These are phyloP conservation scores for Aeschynomene evenia DNA, from an alignment of 306 rosid species.

Conservation along the genomic window DNA sequence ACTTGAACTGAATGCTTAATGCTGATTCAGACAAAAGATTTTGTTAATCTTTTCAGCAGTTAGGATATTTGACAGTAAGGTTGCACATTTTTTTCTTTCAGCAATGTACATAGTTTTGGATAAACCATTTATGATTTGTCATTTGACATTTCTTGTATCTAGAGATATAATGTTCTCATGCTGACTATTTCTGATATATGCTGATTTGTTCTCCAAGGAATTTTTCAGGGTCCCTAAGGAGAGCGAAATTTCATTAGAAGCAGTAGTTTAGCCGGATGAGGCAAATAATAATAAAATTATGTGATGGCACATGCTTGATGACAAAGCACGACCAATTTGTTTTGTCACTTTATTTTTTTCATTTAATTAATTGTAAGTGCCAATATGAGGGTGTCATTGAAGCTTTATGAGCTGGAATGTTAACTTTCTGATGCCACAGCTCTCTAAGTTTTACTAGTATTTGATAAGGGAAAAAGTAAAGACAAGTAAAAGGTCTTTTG, in stretches of 20 bases:
- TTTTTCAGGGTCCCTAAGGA: not conserved
- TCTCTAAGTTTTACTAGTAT: constrained; percentile 25
- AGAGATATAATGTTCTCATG: not conserved
- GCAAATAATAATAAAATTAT: not conserved
- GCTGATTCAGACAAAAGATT: constrained; percentile 1
- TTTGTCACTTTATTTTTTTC: constrained; percentile 8
- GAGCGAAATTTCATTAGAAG: not conserved
- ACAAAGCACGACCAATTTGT: constrained; percentile 17
- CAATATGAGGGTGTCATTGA: constrained; percentile 5
- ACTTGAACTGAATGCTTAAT: not conserved
- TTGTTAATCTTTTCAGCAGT: not conserved
- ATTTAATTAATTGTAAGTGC: constrained; percentile 8
- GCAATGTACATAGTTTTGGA: not conserved
- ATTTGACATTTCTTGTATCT: not conserved
- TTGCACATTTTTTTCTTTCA: constrained; percentile 13
- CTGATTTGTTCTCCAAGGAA: not conserved
- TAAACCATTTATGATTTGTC: not conserved
- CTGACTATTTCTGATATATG: not conserved
- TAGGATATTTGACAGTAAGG: constrained; percentile 12
- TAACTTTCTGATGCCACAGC: constrained; percentile 36
- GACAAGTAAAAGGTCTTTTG: constrained; percentile 8
- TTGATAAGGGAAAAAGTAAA: constrained; percentile 21
- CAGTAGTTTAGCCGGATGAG: constrained; percentile 1
- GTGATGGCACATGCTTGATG: constrained; percentile 30
- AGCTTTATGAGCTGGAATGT: constrained; percentile 38